Evolutionary conservation across 2,329 filamentous ascomycete genomes (phyloP), one percentile per base, ranked within the genome.

Genomic region (Ophiostoma pallidulum): DNA sequence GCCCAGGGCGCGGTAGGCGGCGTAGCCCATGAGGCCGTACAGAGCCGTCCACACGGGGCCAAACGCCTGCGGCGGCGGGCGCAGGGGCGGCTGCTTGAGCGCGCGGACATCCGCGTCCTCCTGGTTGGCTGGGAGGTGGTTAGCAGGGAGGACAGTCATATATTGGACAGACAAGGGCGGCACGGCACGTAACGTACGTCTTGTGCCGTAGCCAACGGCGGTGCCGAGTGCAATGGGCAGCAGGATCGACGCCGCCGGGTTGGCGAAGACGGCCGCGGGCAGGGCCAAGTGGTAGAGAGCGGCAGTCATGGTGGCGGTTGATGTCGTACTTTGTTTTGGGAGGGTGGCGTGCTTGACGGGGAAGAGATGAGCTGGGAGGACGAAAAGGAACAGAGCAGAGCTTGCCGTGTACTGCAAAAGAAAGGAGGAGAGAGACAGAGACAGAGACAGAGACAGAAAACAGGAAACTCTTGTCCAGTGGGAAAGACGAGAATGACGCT

Each of bases 21-120:
- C 84, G 64, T 92, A 96, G 50, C 91, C 91, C 87, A 95, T 96
- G 18, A 85, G 64, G 1, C 75, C 78, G 58, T 84, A 84, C n/a
- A 84, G 73, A 29, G 73, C 49, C 3, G 78, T 83, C 80, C 80
- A 84, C 20, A 75, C 75, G 2, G 80, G 80, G 2, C 77, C 79
- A 55, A 84, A 84, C 50, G 80, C 67, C 59, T 69, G 71, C 10
- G 77, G 69, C 0, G 81, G 79, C 2, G 81, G 81, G 12, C 73
- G 71, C 47, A 75, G 67, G 1, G 78, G 77, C 12, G 81, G 81
- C 61, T 90, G 86, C 62, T 79, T 82, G 51, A 90, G 37, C 2
- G 43, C 26, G 9, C 32, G 39, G 4, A 53, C 42, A 6, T 36
- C 31, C 4, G 24, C 19, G 41, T 54, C 53, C 3, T 47, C 9